Conservation (phyloP, 1,139 yeast genomes). For the Protomyces macrosporus region DNA sequence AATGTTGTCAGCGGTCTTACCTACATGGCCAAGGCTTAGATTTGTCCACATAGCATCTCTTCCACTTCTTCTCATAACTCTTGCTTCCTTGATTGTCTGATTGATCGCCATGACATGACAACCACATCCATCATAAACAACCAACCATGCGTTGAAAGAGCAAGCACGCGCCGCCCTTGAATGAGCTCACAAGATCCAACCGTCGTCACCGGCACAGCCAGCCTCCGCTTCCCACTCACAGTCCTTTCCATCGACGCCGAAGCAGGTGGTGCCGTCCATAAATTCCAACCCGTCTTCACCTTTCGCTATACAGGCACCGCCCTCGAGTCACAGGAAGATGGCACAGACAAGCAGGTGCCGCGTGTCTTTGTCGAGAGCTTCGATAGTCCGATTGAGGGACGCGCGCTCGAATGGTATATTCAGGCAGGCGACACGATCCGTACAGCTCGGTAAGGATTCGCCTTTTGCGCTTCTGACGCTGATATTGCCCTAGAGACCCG, state of each 20-base stretch:
- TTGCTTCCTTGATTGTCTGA: background rate
- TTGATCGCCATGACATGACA: background rate
- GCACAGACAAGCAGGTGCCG: constrained; percentile 35
- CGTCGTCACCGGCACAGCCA: constrained; percentile 10
- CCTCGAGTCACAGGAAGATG: constrained; percentile 33
- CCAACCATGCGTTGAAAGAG: background rate
- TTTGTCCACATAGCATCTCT: too few species aligned
- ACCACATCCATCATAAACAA: background rate
- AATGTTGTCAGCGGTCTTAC: constrained; percentile 11
- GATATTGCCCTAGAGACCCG: constrained; percentile 38
- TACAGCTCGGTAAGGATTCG: constrained; percentile 26
- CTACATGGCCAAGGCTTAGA: constrained; percentile 22
- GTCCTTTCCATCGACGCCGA: constrained; percentile 17
- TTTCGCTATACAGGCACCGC: constrained; percentile 57
- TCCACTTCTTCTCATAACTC: too few species aligned
- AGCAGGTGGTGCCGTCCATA: constrained; percentile 47
- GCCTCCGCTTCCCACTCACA: constrained; percentile 21
- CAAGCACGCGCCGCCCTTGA: background rate
- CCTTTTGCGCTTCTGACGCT: background rate
- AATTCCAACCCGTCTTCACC: constrained; percentile 54
- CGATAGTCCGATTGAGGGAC: constrained; percentile 81
- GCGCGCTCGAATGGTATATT: constrained; percentile 50
- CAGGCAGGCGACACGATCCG: constrained; percentile 55
- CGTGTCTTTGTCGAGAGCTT: constrained; percentile 48
- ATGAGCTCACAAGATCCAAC: constrained; percentile 9